Conservation (phyloP, 306 rosid species). For the Cucumis melo region DNA sequence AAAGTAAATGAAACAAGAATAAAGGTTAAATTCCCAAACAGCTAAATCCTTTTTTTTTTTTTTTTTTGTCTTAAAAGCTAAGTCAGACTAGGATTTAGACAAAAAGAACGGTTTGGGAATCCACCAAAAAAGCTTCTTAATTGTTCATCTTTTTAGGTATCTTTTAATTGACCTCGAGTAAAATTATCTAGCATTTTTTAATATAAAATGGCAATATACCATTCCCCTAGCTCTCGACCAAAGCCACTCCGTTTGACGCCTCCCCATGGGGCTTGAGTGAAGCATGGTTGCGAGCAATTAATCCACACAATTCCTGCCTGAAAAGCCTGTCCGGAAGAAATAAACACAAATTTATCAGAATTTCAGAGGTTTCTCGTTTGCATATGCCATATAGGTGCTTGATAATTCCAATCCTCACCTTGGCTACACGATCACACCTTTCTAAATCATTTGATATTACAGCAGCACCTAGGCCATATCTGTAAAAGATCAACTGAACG, state of each 20-base stretch:
- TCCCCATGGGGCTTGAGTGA: conserved; percentile 98
- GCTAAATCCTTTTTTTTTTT: not conserved
- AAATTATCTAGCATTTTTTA: not conserved
- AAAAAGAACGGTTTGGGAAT: not conserved
- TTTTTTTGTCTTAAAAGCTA: not conserved
- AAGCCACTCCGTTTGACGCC: conserved; percentile 92
- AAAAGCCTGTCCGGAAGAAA: conserved; percentile 43
- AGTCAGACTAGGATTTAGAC: not conserved
- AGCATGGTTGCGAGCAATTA: conserved; percentile 97
- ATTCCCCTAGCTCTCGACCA: conserved; percentile 96
- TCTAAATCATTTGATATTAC: conserved; percentile 83
- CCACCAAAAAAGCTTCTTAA: not conserved
- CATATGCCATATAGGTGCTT: not conserved
- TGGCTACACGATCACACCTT: conserved; percentile 77
- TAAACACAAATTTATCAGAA: not conserved
- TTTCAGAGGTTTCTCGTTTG: not conserved
- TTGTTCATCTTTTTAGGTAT: not conserved
- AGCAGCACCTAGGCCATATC: conserved; percentile 84
- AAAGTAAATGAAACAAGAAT: not conserved
- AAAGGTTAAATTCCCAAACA: not conserved
- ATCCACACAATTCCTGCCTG: conserved; percentile 88
- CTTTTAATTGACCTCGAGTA: not conserved
- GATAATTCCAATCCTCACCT: conserved; percentile 35
- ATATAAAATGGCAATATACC: conserved; percentile 34
- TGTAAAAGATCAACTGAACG: conserved; percentile 24